Evolutionary conservation across 2,329 filamentous ascomycete genomes (phyloP), one percentile per base, ranked within the genome.

Genomic region (Dryadomyces sulphureus): DNA sequence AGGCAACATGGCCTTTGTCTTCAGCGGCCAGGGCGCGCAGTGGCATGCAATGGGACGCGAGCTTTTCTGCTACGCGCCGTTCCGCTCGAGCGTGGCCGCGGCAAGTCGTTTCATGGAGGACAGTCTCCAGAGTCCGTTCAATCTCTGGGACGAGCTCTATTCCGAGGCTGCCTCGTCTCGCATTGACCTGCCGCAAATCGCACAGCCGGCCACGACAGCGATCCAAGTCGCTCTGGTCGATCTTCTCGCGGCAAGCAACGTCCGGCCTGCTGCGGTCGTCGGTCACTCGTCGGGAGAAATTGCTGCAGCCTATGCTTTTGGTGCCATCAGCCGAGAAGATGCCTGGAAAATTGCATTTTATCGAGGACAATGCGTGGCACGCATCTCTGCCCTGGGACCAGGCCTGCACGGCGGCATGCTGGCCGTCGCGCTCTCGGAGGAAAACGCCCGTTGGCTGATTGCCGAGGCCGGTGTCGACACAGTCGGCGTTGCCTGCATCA

Each of bases 391-490:
- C 1, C 1, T 46, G 30, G 46, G 41, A 1, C 22, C 48, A 41
- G 7, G 49, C 35, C 11, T 42, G 0, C 47, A 16, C 1, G 69
- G 69, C 1, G 62, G 58, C 1, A 75, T 76, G 72, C 53, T 73
- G 36, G 70, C 70, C 0, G 66, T 65, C 0, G 65, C 65, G 0
- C 59, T 64, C 0, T 58, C 59, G 0, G 50, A 56, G 7, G 59
- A 64, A 2, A 63, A 69, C 21, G 65, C 62, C 0, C 49, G 57
- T 1, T 54, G 52, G 1, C 43, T 57, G 0, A 50, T 55, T 6
- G 45, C 49, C 0, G 34, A 54, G 0, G 38, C 43, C 0, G 45
- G 48, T 0, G 58, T 54, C 4, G 59, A 57, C 2, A 52, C 54
- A 0, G 45, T 60, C 0, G 45, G 48, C 3, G 46, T 67, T 7